Evolutionary conservation across 306 rosid genomes (phyloP), one percentile per base, ranked within the genome.

Genomic region (Rosa persica): DNA sequence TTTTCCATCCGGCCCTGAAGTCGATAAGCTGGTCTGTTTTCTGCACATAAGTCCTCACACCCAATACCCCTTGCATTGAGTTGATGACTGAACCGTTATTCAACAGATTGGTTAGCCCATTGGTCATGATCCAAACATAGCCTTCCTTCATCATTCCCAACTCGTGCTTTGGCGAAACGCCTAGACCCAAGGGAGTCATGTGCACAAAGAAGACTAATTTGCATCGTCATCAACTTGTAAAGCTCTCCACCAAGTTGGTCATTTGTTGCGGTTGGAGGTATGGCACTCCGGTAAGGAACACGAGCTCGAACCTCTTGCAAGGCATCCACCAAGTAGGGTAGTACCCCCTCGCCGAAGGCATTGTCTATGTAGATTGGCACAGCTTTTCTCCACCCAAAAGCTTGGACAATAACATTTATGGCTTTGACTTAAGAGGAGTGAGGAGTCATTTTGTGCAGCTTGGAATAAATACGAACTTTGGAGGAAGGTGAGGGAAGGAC

Each of bases 141-240:
- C 65, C 86, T 42, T 42, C 5, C 6, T 30, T 15, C 83, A 83
- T 79, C 78, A 83, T 83, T 1, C 72, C 71, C 43, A 80, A 71
- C 76, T 74, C 61, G 34, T 5, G 84, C 84, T 10, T 71, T 83
- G 46, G 67, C 12, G 0, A 80, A 80, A 30, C 80, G 66, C 12
- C 49, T 38, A 46, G 71, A 44, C 3, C 81, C 87, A 22, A 72
- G 81, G 54, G 2, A 6, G 49, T 8, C 79, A 80, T 47, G 43
- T 84, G 87, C 17, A 80, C 54, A 5, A 76, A 27, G 42, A 84
- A 84, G 19, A 76, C 87, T 76, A 2, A 78, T 80, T 64, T 72
- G 76, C 79, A 80, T 76, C 11, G 54, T 67, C 79, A 54, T 76
- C 27, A 80, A 67, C 76, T 76, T 80, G 72, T 55, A 76, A 15